Percentiles rank a stretch among this genome's conserved stretches.
Evolutionary conservation across 345 rosid species (phyloP).

Genomic region (Salix udensis): DNA sequence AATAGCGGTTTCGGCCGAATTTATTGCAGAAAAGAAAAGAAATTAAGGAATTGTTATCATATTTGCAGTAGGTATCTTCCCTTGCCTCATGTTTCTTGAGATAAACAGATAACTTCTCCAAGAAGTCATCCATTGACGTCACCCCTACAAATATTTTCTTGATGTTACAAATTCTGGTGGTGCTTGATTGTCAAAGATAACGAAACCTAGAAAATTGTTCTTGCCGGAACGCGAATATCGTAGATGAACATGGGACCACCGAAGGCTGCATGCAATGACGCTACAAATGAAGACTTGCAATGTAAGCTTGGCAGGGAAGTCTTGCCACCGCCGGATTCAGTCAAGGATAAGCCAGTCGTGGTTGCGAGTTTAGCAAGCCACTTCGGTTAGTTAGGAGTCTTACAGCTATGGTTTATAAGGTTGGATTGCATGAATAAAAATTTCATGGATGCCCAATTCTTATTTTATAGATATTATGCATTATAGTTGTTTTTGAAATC

Average conservation of each 20-base stretch:
- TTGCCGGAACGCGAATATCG: constrained; percentile 58
- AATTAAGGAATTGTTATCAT: constrained; percentile 49
- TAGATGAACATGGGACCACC: constrained; percentile 68
- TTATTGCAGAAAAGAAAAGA: constrained; percentile 20
- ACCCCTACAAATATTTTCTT: constrained; percentile 32
- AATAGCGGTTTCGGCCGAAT: constrained; percentile 49
- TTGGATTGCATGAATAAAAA: neutral
- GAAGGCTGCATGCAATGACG: constrained; percentile 47
- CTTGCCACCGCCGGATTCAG: constrained; percentile 24
- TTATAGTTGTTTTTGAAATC: neutral
- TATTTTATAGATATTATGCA: too few species aligned
- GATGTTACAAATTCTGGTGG: neutral
- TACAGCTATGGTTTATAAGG: neutral
- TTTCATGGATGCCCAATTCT: too few species aligned
- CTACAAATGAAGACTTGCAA: constrained; percentile 40
- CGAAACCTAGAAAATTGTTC: neutral
- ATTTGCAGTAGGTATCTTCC: constrained; percentile 77
- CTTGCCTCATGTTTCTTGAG: constrained; percentile 50
- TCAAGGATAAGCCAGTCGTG: constrained; percentile 26
- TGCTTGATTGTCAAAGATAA: neutral
- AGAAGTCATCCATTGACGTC: constrained; percentile 70
- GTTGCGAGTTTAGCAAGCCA: neutral
- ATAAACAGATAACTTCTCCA: constrained; percentile 59
- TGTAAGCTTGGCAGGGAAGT: constrained; percentile 38
- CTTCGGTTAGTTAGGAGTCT: neutral